Conservation (phyloP, 2,329 filamentous ascomycete species). For the Phaeomoniella chlamydospora region DNA sequence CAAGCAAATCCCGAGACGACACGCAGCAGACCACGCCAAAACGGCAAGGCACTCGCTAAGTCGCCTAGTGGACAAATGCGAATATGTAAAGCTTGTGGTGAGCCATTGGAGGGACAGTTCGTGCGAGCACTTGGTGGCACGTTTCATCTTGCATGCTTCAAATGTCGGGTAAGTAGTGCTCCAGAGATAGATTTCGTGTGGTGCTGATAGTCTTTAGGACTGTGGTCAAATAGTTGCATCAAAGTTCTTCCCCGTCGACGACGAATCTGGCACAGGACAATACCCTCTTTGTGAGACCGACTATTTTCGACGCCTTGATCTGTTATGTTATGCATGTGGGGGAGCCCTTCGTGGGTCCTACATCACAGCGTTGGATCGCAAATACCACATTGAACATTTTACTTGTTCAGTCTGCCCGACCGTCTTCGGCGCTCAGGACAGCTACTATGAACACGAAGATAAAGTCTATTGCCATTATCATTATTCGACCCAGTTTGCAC, state of each 20-base stretch:
- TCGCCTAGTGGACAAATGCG: constrained; percentile 28
- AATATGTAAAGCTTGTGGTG: constrained; percentile 71
- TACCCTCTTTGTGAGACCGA: constrained; percentile 96
- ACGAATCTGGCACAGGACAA: constrained; percentile 66
- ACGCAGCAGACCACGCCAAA: background rate
- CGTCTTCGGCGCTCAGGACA: constrained; percentile 95
- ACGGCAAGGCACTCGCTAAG: background rate
- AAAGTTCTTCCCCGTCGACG: constrained; percentile 95
- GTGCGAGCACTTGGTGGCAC: constrained; percentile 86
- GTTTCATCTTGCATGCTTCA: constrained; percentile 96
- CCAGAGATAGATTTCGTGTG: constrained; percentile 7
- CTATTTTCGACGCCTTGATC: constrained; percentile 83
- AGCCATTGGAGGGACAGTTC: constrained; percentile 84
- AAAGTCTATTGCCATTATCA: constrained; percentile 98
- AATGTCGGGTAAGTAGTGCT: constrained; percentile 61
- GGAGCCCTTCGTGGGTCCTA: constrained; percentile 90
- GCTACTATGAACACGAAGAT: constrained; percentile 95
- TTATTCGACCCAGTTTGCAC: constrained; percentile 94
- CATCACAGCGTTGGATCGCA: constrained; percentile 91
- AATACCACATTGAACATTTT: constrained; percentile 98
- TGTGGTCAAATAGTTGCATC: constrained; percentile 94
- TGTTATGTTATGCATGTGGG: constrained; percentile 84
- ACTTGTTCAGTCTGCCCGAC: constrained; percentile 95
- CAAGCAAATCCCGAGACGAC: background rate
- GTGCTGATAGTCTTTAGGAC: constrained; percentile 45